Evolutionary conservation across 768 basidiomycete genomes (phyloP).

Genomic region (Lanmaoa pseudosensibilis): DNA sequence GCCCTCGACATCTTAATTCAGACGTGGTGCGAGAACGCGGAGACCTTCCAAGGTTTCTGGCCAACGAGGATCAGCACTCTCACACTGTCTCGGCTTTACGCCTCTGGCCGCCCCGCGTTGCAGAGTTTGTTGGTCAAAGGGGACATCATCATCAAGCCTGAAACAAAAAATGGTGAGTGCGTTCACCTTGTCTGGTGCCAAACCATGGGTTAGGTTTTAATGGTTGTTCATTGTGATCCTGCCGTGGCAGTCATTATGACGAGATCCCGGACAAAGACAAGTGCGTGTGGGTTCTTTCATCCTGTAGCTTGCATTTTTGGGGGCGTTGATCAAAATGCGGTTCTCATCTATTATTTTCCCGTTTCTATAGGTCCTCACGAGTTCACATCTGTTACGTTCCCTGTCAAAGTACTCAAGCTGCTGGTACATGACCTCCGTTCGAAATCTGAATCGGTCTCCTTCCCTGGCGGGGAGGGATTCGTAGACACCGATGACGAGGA

Average conservation of each 20-base stretch:
- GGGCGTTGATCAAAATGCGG: not conserved
- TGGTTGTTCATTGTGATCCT: slow-evolving; percentile 21
- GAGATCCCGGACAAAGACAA: slow-evolving; percentile 81
- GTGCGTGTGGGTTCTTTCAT: slow-evolving; percentile 47
- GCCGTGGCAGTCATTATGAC: slow-evolving; percentile 86
- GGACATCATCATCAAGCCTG: slow-evolving; percentile 81
- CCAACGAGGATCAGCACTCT: slow-evolving; percentile 82
- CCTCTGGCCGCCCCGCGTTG: slow-evolving; percentile 63
- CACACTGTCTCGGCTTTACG: slow-evolving; percentile 74
- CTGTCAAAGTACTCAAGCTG: slow-evolving; percentile 88
- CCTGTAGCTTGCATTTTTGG: slow-evolving; percentile 3
- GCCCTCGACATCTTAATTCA: slow-evolving; percentile 87
- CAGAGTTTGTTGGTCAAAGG: slow-evolving; percentile 80
- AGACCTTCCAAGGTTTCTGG: slow-evolving; percentile 96
- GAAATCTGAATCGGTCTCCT: slow-evolving; percentile 69
- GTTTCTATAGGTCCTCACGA: slow-evolving; percentile 70
- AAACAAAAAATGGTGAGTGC: slow-evolving; percentile 75
- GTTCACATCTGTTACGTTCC: slow-evolving; percentile 85
- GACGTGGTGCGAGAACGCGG: slow-evolving; percentile 93
- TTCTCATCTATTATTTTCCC: slow-evolving; percentile 23
- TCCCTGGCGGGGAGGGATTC: slow-evolving; percentile 58
- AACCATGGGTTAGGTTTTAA: slow-evolving; percentile 15
- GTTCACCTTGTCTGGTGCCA: slow-evolving; percentile 7
- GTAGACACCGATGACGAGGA: slow-evolving; percentile 82
- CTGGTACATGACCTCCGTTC: slow-evolving; percentile 81